phyloP scores from a whole-genome alignment of 176 grass and related monocot genomes.

The Puccinellia tenuiflora region DNA sequence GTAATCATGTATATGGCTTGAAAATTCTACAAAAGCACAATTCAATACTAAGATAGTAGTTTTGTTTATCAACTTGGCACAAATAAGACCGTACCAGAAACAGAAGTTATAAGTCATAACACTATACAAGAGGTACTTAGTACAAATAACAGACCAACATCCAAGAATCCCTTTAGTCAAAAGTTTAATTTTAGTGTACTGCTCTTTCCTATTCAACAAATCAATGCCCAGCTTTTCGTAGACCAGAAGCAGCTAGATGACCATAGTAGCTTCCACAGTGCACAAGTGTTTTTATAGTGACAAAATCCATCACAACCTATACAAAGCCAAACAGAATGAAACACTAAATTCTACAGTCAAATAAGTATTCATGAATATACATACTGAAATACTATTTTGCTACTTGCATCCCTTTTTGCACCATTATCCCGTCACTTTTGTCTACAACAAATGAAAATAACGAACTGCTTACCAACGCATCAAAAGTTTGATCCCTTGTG shows the following conservation, averaged over 20 bases:
- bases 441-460: not conserved
- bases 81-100: not conserved
- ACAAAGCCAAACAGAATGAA: not conserved
- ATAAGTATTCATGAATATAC: not conserved
- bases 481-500: constrained; percentile 47
- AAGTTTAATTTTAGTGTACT: not conserved
- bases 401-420: not conserved
- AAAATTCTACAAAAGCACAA: not conserved
- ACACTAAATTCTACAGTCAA: not conserved
- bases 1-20: not conserved
- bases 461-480: constrained; percentile 36
- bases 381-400: not conserved
- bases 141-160: not conserved
- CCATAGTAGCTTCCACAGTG: not conserved
- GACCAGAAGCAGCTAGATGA: not conserved
- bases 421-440: not conserved
- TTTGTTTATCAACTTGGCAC: not conserved
- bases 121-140: no score
- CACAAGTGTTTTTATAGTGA: not conserved
- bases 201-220: not conserved
- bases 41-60: not conserved
- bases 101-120: not conserved
- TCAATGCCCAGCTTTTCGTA: not conserved
- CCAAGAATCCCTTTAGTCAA: not conserved
- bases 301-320: not conserved